Base-by-base conservation (phyloP, 148 eudicot species). In the Vaccinium macrocarpon region DNA sequence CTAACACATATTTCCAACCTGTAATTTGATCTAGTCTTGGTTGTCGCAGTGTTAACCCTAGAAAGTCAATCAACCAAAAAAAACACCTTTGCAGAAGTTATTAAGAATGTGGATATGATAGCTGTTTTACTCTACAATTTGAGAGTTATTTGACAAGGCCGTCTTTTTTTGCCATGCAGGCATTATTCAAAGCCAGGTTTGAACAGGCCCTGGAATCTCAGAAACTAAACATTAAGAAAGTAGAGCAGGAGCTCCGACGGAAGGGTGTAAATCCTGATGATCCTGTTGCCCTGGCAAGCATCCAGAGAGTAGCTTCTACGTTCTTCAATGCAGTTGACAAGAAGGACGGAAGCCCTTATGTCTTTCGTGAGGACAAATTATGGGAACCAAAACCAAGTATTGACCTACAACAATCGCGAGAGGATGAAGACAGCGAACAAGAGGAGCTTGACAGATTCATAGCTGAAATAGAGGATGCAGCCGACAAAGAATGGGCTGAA, bases 191-290 rank as follows among this genome's bases (percentile, higher is more conserved):
- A 89, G 99, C 99, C 35, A 93, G 99, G 88, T 97, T 97, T 68
- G 99, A 97, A 88, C 99, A 97, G 90, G 98, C 99, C 59, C 98
- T 97, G 80, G 98, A 97, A 66, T 95, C 99, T 78, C 99, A 97
- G 87, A 97, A 97, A 83, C 92, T 97, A 6, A 97, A 97, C 87
- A 97, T 95, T 86, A 97, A 97, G 91, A 93, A 95, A 80, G 73
- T 83, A 32, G 99, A 97, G 91, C 98, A 95, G 86, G 88, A 93
- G 87, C 98, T 97, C 27, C 93, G 98, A 27, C 85, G 92, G 71
- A 95, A 88, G 89, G 98, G 98, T 21, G 86, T 97, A 78, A 95
- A 95, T 87, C 99, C 98, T 51, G 99, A 95, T n/a, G 99, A 97
- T 89, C 98, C 99, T 51, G 95, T 91, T 80, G 96, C 97, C 80